These are phyloP conservation scores for Tubosaeta brunneosetosa DNA, from an alignment of 768 basidiomycete species.

Conservation along the genomic window DNA sequence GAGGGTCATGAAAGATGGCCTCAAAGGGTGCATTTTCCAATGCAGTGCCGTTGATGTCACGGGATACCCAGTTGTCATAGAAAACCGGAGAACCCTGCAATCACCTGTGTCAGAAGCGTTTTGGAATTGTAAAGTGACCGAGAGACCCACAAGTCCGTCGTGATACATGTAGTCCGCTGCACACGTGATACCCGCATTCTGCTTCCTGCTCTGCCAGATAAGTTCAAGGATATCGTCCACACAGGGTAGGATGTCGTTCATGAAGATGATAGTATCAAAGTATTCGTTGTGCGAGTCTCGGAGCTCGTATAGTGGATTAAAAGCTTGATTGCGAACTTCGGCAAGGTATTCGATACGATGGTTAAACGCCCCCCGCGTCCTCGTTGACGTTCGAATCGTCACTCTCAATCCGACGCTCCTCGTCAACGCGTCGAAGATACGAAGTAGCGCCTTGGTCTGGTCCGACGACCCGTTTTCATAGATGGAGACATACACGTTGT, in stretches of 20 bases:
- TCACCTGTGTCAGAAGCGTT: not conserved
- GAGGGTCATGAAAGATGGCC: constrained; percentile 79
- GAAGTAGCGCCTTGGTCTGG: constrained; percentile 94
- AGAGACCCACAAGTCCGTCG: constrained; percentile 70
- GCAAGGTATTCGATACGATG: constrained; percentile 99
- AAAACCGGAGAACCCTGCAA: constrained; percentile 79
- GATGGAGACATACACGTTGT: constrained; percentile 97
- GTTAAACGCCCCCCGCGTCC: constrained; percentile 93
- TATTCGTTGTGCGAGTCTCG: constrained; percentile 89
- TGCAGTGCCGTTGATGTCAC: constrained; percentile 98
- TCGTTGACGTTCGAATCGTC: constrained; percentile 87
- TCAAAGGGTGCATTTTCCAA: constrained; percentile 98
- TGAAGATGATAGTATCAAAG: constrained; percentile 96
- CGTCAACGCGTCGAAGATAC: constrained; percentile 92
- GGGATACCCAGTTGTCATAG: constrained; percentile 98
- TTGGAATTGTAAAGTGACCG: not conserved
- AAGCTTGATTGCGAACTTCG: constrained; percentile 98
- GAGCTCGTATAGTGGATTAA: constrained; percentile 92
- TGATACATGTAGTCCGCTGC: constrained; percentile 99
- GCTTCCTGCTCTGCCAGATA: constrained; percentile 88
- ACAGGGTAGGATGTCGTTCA: constrained; percentile 99
- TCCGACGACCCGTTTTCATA: constrained; percentile 99
- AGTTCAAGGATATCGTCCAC: constrained; percentile 97
- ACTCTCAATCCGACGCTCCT: constrained; percentile 87
- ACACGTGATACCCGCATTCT: constrained; percentile 98